Evolutionary conservation across 179 eudicot genomes (phyloP), one percentile per base, ranked within the genome.

Genomic region (Drosera spatulata): DNA sequence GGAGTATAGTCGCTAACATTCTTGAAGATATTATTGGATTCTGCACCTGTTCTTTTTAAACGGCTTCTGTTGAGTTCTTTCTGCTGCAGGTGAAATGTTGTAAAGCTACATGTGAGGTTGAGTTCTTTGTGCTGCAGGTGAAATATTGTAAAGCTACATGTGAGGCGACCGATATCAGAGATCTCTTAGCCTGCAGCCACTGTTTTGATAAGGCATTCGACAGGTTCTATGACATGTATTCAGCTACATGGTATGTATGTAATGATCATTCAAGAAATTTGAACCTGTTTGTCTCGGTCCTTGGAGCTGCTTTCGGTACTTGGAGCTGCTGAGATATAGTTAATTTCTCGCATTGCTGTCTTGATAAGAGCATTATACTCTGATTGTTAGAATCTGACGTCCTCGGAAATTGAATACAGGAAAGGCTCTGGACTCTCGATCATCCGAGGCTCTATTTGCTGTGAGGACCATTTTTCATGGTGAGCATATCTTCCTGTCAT

Each of bases 401-500:
- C n/a, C n/a, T n/a, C n/a, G 1, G 49, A 10, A 6, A 13, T 15
- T 10, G n/a, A 50, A 39, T 73, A 41, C 71, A 88, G 96, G 96
- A 85, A 83, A 67, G 77, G 78, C 64, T 71, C 86, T 67, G 96
- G 88, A 44, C 77, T 83, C 55, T 76, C 94, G 41, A 73, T 85
- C 7, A 80, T 88, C 59, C 66, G 84, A 76, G 78, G 78, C 53
- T 88, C 96, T 47, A 73, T 88, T 37, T 85, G 96, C 75, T 88
- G 96, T 22, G 96, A 88, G 66, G 96, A 85, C 73, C 96, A 88
- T 78, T 88, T 88, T 69, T 86, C 78, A 66, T 88, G 96, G 94
- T 83, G 40, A 59, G 70, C 57, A 44, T 14, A 49, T 10, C 50
- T 48, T 42, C 14, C 42, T 60, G 53, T 52, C 44, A 47, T 11